Conservation (phyloP, 192 early-diverging fungal genomes). For the Haplosporangium gracile region DNA sequence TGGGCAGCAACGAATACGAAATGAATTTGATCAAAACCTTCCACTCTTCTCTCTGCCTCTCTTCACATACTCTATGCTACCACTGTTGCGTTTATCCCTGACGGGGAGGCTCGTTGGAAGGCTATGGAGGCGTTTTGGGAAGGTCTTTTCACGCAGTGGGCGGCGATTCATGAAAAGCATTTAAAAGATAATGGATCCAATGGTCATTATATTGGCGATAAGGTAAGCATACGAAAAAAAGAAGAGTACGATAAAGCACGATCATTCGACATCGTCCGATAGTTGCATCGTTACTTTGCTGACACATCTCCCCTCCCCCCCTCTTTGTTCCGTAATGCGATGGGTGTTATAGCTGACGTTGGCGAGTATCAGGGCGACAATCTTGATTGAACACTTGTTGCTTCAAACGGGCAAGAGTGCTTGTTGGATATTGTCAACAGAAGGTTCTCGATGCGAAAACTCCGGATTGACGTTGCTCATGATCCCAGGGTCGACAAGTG, state of each 20-base stretch:
- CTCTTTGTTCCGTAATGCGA: neutral
- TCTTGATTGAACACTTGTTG: neutral
- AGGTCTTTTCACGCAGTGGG: constrained; percentile 5
- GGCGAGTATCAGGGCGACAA: neutral
- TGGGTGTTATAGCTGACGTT: neutral
- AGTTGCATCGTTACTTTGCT: too few species aligned
- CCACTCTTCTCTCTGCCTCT: constrained; percentile 22
- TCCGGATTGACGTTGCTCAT: neutral
- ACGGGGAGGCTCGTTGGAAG: constrained; percentile 10
- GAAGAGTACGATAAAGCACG: too few species aligned
- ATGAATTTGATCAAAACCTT: constrained; percentile 25
- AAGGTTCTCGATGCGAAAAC: neutral
- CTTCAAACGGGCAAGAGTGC: neutral
- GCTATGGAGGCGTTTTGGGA: constrained; percentile 16
- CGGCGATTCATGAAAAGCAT: constrained; percentile 25
- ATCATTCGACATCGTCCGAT: too few species aligned
- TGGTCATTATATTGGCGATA: constrained; percentile 33
- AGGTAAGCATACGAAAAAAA: neutral
- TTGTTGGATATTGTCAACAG: neutral
- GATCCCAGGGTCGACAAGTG: neutral
- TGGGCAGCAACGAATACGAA: constrained; percentile 31
- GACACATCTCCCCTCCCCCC: neutral
- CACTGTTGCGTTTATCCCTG: neutral
- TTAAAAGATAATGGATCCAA: constrained; percentile 23
- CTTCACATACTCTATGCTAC: constrained; percentile 6